These are phyloP conservation scores for Symbiodinium pilosum DNA, from an alignment of 73 alveolate genomes.

Conservation along the genomic window DNA sequence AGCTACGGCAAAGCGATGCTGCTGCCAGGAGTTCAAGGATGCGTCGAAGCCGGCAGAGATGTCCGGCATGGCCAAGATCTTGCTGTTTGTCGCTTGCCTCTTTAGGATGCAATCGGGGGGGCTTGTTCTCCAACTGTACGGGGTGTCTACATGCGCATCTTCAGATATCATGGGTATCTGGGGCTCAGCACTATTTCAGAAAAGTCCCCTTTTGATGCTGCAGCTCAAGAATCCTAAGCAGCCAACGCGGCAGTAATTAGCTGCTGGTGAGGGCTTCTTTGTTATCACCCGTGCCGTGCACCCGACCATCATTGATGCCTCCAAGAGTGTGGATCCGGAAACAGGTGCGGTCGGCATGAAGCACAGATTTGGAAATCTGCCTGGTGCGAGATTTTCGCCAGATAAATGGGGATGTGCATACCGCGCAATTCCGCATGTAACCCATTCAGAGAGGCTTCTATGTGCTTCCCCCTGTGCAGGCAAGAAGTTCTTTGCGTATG, in stretches of 20 bases:
- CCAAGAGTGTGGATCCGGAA: constrained; percentile 76
- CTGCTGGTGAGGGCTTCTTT: constrained; percentile 35
- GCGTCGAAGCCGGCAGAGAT: neutral
- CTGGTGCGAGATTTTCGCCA: neutral
- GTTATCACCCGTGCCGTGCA: constrained; percentile 87
- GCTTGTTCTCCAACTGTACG: too few relatives aligned
- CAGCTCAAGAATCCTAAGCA: neutral
- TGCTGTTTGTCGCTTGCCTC: neutral
- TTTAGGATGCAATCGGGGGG: too few relatives aligned
- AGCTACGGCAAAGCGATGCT: too few relatives aligned
- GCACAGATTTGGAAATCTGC: neutral
- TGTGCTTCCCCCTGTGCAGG: too few relatives aligned
- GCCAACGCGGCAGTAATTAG: too few relatives aligned
- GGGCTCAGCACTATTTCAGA: neutral
- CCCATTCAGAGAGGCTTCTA: too few relatives aligned
- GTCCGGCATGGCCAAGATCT: constrained; percentile 11
- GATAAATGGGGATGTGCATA: too few relatives aligned
- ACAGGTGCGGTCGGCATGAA: constrained; percentile 7
- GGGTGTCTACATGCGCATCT: neutral
- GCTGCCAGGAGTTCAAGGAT: constrained; percentile 5
- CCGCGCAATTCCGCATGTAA: too few relatives aligned
- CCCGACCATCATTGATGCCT: constrained; percentile 91
- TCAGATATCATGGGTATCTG: neutral
- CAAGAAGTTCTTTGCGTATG: constrained; percentile 82
- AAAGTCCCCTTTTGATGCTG: neutral